phyloP scores from a whole-genome alignment of 371 early-diverging fungal species.

The Mortierella sp. region DNA sequence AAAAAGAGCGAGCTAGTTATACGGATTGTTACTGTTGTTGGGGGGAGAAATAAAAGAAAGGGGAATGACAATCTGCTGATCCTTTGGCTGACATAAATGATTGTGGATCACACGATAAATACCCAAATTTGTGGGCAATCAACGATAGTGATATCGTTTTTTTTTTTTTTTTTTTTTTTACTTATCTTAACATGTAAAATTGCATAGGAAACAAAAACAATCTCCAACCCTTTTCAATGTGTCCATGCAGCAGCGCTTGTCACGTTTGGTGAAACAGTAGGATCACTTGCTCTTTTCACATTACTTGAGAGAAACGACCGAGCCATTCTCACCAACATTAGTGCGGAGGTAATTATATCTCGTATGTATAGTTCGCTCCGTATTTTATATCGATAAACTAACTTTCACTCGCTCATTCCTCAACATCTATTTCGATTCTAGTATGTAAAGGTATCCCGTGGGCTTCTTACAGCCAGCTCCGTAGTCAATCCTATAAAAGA shows the following conservation, averaged over 20 bases:
- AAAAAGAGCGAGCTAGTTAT: neutral
- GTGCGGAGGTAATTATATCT: slow-evolving; percentile 63
- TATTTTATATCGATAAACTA: too few relatives aligned
- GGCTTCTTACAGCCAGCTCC: slow-evolving; percentile 51
- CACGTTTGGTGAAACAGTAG: slow-evolving; percentile 75
- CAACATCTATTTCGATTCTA: neutral
- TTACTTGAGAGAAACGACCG: slow-evolving; percentile 61
- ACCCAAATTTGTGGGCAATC: neutral
- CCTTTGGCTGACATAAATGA: neutral
- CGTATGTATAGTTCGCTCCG: too few relatives aligned
- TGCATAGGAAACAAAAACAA: slow-evolving; percentile 37
- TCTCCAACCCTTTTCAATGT: slow-evolving; percentile 53
- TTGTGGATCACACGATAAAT: slow-evolving; percentile 6
- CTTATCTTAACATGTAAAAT: neutral
- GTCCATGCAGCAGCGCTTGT: slow-evolving; percentile 70
- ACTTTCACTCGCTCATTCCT: neutral
- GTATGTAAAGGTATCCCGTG: slow-evolving; percentile 53
- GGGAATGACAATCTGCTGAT: slow-evolving; percentile 12
- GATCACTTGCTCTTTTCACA: slow-evolving; percentile 65
- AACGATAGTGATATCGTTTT: neutral
- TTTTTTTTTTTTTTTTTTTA: neutral
- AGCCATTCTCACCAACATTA: slow-evolving; percentile 61
- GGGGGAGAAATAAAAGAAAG: slow-evolving; percentile 4
- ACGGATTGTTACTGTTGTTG: neutral
- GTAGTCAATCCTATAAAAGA: slow-evolving; percentile 47